These are phyloP conservation scores for Rutstroemia sp. DNA, from an alignment of 2,329 filamentous ascomycete species.

Conservation along the genomic window DNA sequence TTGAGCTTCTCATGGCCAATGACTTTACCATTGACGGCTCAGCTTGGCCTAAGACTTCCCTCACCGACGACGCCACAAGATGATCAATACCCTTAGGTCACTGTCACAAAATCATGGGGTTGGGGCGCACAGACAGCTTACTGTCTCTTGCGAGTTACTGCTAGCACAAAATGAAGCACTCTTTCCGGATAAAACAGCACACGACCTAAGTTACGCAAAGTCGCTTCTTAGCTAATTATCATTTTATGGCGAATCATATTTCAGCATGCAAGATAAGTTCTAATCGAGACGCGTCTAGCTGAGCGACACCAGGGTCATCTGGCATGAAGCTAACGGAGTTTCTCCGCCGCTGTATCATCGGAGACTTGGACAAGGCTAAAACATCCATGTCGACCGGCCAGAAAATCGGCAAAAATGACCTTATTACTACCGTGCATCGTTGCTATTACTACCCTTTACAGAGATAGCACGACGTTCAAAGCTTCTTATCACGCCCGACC, in stretches of 20 bases:
- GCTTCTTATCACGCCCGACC: constrained; percentile 4
- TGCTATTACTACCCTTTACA: not conserved
- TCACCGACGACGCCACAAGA: not conserved
- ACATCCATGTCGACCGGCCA: too few species aligned
- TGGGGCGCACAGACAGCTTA: too few species aligned
- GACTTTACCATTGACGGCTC: constrained; percentile 5
- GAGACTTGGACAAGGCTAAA: not conserved
- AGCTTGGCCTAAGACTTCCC: not conserved
- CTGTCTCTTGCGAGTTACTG: not conserved
- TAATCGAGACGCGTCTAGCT: too few species aligned
- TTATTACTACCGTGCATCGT: not conserved
- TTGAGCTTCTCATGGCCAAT: constrained; percentile 9
- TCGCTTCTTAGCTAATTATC: not conserved
- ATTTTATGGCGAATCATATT: too few species aligned
- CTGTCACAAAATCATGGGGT: too few species aligned
- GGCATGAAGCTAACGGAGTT: not conserved
- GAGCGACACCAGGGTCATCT: too few species aligned
- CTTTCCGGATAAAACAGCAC: not conserved
- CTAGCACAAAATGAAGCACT: not conserved
- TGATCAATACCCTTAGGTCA: too few species aligned
- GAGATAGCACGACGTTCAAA: not conserved
- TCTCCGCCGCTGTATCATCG: constrained; percentile 4
- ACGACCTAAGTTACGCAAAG: not conserved
- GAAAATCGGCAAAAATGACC: not conserved
- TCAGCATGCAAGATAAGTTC: too few species aligned